Conservation (phyloP, 1,139 yeast species). For the Saccharomyces hybrid region DNA sequence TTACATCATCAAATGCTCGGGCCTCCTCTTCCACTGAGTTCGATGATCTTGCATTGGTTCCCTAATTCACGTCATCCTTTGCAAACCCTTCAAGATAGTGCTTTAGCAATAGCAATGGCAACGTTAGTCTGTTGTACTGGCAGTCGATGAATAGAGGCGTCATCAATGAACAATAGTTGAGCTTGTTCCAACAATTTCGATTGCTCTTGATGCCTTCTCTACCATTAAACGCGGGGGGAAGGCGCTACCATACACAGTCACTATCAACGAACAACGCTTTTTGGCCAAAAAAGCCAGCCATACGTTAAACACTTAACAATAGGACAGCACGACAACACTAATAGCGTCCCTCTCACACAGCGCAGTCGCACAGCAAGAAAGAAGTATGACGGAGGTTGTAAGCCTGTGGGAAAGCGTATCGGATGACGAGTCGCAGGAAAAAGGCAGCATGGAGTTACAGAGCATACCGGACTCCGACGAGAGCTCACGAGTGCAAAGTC, state of each 20-base stretch:
- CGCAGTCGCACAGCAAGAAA: not conserved
- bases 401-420: not conserved
- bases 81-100: too few relatives aligned
- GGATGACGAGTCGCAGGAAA: not conserved
- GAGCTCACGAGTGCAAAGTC: not conserved
- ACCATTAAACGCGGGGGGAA: not conserved
- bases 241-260: not conserved
- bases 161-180: too few relatives aligned
- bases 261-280: not conserved
- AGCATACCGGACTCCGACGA: not conserved
- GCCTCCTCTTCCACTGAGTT: too few relatives aligned
- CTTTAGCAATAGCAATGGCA: too few relatives aligned
- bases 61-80: too few relatives aligned
- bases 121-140: too few relatives aligned
- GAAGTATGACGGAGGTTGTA: not conserved
- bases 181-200: too few relatives aligned
- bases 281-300: not conserved
- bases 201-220: not conserved
- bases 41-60: too few relatives aligned
- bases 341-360: not conserved
- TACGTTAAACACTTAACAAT: not conserved
- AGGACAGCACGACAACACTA: not conserved
- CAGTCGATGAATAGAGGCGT: too few relatives aligned
- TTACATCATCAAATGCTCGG: too few relatives aligned
- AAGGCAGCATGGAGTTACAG: not conserved